These are phyloP conservation scores for Ochromonas danica DNA, from an alignment of 108 stramenopile genomes.

Conservation along the genomic window DNA sequence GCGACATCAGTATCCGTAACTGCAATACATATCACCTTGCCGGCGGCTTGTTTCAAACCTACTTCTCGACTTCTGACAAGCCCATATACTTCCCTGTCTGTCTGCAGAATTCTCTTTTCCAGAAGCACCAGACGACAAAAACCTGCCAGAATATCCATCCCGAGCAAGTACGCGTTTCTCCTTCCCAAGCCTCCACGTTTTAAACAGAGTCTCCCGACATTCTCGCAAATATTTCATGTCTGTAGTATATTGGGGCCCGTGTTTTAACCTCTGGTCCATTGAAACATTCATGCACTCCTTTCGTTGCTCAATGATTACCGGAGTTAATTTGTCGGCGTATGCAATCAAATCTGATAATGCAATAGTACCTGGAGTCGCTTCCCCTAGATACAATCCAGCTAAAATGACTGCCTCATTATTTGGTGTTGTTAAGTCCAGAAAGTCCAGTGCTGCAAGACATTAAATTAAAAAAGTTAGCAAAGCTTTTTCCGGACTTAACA, in stretches of 20 bases:
- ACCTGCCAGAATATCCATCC: conserved; percentile 14
- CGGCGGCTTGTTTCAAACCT: conserved; percentile 13
- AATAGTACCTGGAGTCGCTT: conserved; percentile 9
- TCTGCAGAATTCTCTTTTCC: conserved; percentile 15
- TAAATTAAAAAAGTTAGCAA: conserved; percentile 18
- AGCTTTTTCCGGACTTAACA: conserved; percentile 15
- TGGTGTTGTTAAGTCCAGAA: conserved; percentile 15
- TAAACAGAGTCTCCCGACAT: conserved; percentile 15
- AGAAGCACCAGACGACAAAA: conserved; percentile 15
- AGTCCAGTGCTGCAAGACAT: conserved; percentile 14
- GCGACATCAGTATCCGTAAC: conserved; percentile 14
- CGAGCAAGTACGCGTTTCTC: conserved; percentile 13
- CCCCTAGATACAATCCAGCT: conserved; percentile 14
- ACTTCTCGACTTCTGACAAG: conserved; percentile 15
- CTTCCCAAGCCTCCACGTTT: conserved; percentile 13
- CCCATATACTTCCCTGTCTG: conserved; percentile 14
- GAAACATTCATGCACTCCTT: conserved; percentile 15
- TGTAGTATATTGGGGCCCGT: conserved; percentile 14
- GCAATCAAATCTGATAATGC: conserved; percentile 16
- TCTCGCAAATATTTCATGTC: conserved; percentile 16
- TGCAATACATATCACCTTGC: conserved; percentile 15
- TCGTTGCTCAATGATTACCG: conserved; percentile 15
- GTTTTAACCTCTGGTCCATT: conserved; percentile 15
- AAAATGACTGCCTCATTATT: conserved; percentile 17
- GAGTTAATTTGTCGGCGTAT: conserved; percentile 15